These are phyloP conservation scores for Fusarium napiforme DNA, from an alignment of 2,329 filamentous ascomycete genomes.

Conservation along the genomic window DNA sequence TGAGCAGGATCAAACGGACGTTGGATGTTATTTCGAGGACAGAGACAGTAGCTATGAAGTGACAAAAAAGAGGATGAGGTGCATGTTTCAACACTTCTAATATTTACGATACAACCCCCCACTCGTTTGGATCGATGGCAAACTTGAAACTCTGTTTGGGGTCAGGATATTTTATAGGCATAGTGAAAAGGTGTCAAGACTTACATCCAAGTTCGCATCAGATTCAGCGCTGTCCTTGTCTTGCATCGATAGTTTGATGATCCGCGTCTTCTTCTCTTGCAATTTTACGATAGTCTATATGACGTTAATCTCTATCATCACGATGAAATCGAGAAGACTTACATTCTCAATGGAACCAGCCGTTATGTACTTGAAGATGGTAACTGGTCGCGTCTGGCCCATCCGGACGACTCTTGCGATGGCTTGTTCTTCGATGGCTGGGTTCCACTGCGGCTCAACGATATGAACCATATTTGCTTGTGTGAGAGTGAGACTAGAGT, in stretches of 20 bases:
- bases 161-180: rapidly evolving
- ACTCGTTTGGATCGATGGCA: conserved; percentile 3
- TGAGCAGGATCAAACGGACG: rapidly evolving
- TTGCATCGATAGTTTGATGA: conserved; percentile 20
- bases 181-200: rapidly evolving
- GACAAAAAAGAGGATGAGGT: rapidly evolving
- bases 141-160: neutral
- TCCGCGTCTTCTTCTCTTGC: neutral
- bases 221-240: neutral
- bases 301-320: rapidly evolving
- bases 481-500: neutral
- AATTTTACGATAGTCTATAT: neutral
- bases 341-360: neutral
- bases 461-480: neutral
- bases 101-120: neutral
- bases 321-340: rapidly evolving
- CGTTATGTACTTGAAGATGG: neutral
- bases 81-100: neutral
- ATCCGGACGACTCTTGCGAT: neutral
- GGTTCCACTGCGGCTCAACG: conserved; percentile 1
- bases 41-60: rapidly evolving
- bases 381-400: neutral
- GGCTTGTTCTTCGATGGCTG: neutral
- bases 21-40: neutral
- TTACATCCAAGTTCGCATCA: conserved; percentile 4